Evolutionary conservation across 805 yeast genomes (phyloP).

Genomic region (Candida tammaniensis): DNA sequence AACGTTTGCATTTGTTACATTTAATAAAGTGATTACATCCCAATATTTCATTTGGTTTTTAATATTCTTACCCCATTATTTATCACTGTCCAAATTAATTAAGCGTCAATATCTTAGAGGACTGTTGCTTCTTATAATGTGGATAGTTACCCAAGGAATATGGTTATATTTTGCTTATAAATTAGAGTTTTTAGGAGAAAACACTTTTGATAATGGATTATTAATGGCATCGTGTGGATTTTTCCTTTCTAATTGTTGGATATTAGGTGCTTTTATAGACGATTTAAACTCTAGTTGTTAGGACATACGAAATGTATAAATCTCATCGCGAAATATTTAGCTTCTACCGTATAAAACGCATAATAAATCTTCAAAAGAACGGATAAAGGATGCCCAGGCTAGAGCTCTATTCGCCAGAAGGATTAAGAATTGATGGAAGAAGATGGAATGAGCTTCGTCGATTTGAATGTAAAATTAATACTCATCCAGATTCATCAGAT

Average conservation of each 20-base stretch:
- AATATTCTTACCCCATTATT: conserved; percentile 73
- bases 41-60: conserved; percentile 96
- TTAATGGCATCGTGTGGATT: conserved; percentile 55
- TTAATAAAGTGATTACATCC: conserved; percentile 72
- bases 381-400: conserved; percentile 51
- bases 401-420: conserved; percentile 94
- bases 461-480: conserved; percentile 76
- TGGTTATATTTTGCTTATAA: conserved; percentile 82
- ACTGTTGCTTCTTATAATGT: conserved; percentile 40
- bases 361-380: not conserved
- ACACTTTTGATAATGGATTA: conserved; percentile 60
- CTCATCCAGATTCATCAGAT: conserved; percentile 85
- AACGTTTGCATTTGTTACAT: conserved; percentile 43
- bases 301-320: too few species aligned
- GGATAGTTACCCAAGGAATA: conserved; percentile 69
- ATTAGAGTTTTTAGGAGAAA: conserved; percentile 74
- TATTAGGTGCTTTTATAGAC: conserved; percentile 54
- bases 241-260: conserved; percentile 60
- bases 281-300: conserved; percentile 11
- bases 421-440: conserved; percentile 89
- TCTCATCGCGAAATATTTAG: not conserved
- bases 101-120: conserved; percentile 32
- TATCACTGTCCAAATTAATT: conserved; percentile 43
- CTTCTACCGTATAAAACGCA: too few species aligned
- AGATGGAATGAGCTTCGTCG: conserved; percentile 90